Evolutionary conservation across 768 basidiomycete species (phyloP), one percentile per base, ranked within the genome.

Genomic region (Tulasnella sp.): DNA sequence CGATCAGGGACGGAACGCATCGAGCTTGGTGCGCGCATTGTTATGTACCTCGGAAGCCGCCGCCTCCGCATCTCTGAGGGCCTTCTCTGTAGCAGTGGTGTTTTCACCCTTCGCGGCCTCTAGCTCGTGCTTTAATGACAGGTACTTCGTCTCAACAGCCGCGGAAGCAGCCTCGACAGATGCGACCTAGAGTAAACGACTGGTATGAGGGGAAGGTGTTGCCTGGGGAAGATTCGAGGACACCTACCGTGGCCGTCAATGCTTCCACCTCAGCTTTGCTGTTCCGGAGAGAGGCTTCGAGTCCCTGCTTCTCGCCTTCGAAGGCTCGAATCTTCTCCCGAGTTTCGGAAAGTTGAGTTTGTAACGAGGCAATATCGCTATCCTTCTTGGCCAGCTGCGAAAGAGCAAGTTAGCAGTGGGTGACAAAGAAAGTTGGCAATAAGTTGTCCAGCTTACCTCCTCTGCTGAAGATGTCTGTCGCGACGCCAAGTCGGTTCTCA

Each of bases 11-110:
- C 68, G 38, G 9, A 37, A 39, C 36, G 2, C 22, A 70, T 25
- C 4, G 17, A n/a, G 15, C 68, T 2, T 9, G 19, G 49, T 22
- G 3, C 19, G 42, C 15, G 19, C 29, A 31, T 12, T 31, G 31
- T n/a, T n/a, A n/a, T n/a, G n/a, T 64, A 73, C 72, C 52, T 54
- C 52, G 19, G 40, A n/a, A 73, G 72, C 52, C 15, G 72, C 72
- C 2, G 72, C 40, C 12, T 15, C 72, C 8, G 72, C 40, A 31
- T 73, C 72, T 9, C 25, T 36, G 36, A 36, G 39, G 52, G 72
- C 40, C 29, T 45, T 52, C 45, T 45, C 29, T n/a, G 72, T 31
- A 22, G 42, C 17, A 3, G 72, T 37, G 45, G n/a, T 29, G 22
- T 40, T n/a, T 36, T 73, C 72, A 9, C 34, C 31, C 39, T 22